phyloP scores from a whole-genome alignment of 108 stramenopile species.

The Conticribra weissflogii region DNA sequence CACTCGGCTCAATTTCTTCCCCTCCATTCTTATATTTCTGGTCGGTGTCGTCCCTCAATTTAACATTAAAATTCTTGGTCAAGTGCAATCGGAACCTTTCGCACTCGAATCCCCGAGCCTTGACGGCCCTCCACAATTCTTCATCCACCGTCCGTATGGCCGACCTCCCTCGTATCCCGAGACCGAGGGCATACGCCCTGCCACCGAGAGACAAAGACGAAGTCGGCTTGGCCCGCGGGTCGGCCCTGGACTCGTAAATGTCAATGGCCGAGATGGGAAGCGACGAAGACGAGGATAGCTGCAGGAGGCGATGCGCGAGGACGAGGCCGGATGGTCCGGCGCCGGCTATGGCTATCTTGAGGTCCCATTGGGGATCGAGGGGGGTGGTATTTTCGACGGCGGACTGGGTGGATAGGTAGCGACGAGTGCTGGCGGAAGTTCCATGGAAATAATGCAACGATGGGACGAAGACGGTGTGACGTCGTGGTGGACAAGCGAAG shows the following conservation, averaged over 20 bases:
- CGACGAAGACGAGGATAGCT: constrained; percentile 9
- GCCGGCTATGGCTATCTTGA: constrained; percentile 18
- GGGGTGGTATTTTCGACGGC: no score
- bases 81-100: constrained; percentile 73
- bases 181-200: constrained; percentile 75
- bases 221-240: constrained; percentile 44
- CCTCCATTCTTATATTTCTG: background rate
- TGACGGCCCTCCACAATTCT: constrained; percentile 60
- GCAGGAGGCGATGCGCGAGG: constrained; percentile 60
- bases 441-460: background rate
- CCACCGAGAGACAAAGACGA: constrained; percentile 13
- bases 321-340: constrained; percentile 74
- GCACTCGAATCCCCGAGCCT: constrained; percentile 57
- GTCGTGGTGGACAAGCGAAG: no score
- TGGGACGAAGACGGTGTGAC: no score
- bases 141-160: constrained; percentile 66
- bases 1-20: constrained; percentile 53
- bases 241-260: constrained; percentile 66
- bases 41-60: constrained; percentile 44
- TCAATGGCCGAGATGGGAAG: constrained; percentile 40
- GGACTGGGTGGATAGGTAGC: no score
- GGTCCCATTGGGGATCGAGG: background rate
- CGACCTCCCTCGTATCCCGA: constrained; percentile 66
- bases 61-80: constrained; percentile 33
- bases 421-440: no score